Base-by-base conservation (phyloP, 768 basidiomycete genomes). In the Amyloporia xantha region DNA sequence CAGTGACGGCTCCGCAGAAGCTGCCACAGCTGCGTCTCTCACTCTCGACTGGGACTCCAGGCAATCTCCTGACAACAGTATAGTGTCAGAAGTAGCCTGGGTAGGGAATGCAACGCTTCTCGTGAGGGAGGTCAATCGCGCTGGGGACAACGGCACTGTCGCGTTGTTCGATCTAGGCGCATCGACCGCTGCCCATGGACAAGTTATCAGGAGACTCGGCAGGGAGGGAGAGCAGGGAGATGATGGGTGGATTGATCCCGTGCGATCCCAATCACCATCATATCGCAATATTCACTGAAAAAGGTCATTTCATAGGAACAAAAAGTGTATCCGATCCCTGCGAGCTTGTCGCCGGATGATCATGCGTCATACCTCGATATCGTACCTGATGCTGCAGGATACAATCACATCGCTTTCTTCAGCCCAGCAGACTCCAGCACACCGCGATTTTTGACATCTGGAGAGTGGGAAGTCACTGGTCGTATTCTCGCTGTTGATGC, bases 191-290 rank as follows among this genome's bases (percentile, higher is more conserved):
- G 61, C 60, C 41, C 55, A 57, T 6, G 81, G 83, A 5, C 61
- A 56, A 40, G 79, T 91, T 12, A 86, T 91, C 6, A 71, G 95
- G 49, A 83, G 73, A 52, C 72, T 95, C 9, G 95, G 93, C 3
- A 77, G 79, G 61, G 62, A 82, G 28, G 95, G 91, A 5, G 94
- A 93, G 58, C 76, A 95, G 60, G 86, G 82, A 0, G 95, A 96
- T 60, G 81, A 81, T 30, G 96, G 96, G 1, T 99, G 96, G 96
- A 91, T 97, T 53, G 90, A 97, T 44, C 70, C 79, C 52, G 92
- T 91, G 54, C 52, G 84, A n/a, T n/a, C n/a, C n/a, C n/a, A n/a
- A n/a, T n/a, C n/a, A n/a, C n/a, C n/a, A n/a, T n/a, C n/a, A n/a
- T n/a, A n/a, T n/a, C n/a, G n/a, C n/a, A n/a, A n/a, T n/a, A n/a